phyloP scores from a whole-genome alignment of 2,329 filamentous ascomycete species.

The Leptographium lundbergii region DNA sequence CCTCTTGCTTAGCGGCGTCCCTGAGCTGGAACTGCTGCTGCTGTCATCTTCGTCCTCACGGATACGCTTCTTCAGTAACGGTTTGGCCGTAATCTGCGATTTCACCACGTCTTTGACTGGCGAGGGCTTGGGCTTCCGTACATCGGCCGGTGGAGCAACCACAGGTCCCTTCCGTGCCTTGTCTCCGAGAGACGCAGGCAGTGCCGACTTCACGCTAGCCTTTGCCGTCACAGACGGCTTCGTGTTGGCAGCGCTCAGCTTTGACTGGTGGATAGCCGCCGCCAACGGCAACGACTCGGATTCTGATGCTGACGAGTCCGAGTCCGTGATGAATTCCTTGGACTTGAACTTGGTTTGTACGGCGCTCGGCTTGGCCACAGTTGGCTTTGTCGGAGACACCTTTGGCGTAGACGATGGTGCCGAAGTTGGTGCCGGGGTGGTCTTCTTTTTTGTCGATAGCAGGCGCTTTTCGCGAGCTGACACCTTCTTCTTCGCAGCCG shows the following conservation, averaged over 20 bases:
- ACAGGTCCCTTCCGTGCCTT: constrained; percentile 9
- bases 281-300: constrained; percentile 21
- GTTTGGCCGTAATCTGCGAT: constrained; percentile 9
- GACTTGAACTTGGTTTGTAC: constrained; percentile 34
- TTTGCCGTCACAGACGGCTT: constrained; percentile 12
- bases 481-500: constrained; percentile 32
- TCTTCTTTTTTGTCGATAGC: constrained; percentile 29
- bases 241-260: background rate
- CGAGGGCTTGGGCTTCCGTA: constrained; percentile 9
- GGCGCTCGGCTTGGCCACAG: constrained; percentile 28
- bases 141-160: constrained; percentile 8
- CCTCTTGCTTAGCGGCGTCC: constrained; percentile 45
- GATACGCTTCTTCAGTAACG: constrained; percentile 35
- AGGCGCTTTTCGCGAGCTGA: constrained; percentile 43
- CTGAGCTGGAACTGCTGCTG: constrained; percentile 48
- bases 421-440: constrained; percentile 8
- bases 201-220: constrained; percentile 1
- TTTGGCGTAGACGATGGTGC: background rate
- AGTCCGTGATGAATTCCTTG: constrained; percentile 43
- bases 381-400: constrained; percentile 18
- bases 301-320: constrained; percentile 37
- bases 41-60: constrained; percentile 40
- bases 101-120: constrained; percentile 8
- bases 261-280: constrained; percentile 17
- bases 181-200: constrained; percentile 3